Evolutionary conservation across 805 yeast genomes (phyloP).

Genomic region (Candida insectalens): DNA sequence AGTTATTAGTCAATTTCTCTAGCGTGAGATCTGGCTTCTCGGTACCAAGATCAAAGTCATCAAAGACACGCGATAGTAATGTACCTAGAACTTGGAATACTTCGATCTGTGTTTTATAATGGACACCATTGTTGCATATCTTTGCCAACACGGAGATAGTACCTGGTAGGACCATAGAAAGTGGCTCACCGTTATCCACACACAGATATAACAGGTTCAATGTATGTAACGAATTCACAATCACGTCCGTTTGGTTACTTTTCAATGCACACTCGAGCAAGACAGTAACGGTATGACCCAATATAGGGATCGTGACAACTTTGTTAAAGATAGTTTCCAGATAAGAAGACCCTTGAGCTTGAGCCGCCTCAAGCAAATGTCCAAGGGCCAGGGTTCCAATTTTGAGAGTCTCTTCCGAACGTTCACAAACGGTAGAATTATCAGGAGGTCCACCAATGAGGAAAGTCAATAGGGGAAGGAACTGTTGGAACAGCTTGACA

Average conservation of each 20-base stretch:
- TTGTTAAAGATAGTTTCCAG: slow-evolving; percentile 20
- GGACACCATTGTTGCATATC: slow-evolving; percentile 16
- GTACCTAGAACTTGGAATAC: slow-evolving; percentile 22
- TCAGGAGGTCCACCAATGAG: slow-evolving; percentile 36
- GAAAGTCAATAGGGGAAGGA: slow-evolving; percentile 36
- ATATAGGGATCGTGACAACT: slow-evolving; percentile 28
- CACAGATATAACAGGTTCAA: slow-evolving; percentile 25
- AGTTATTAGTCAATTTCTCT: too few species aligned
- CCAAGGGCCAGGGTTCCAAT: slow-evolving; percentile 27
- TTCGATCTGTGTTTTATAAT: slow-evolving; percentile 23
- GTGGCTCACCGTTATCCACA: slow-evolving; percentile 35
- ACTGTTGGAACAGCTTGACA: slow-evolving; percentile 30
- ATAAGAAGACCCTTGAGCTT: slow-evolving; percentile 18
- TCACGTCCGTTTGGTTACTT: slow-evolving; percentile 20
- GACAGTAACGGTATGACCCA: slow-evolving; percentile 39
- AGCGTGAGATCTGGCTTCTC: too few species aligned
- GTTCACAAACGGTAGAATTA: slow-evolving; percentile 19
- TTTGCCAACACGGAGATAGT: slow-evolving; percentile 36
- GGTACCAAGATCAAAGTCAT: slow-evolving; percentile 28
- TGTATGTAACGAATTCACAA: slow-evolving; percentile 24
- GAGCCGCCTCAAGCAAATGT: slow-evolving; percentile 23
- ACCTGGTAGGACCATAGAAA: slow-evolving; percentile 43
- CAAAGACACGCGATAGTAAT: slow-evolving; percentile 27
- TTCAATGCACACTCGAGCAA: slow-evolving; percentile 26
- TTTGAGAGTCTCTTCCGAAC: slow-evolving; percentile 27